Percentiles rank a stretch among this genome's conserved stretches.
Conservation (phyloP, 441 rosid genomes). For the Arabidopsis hybrid region DNA sequence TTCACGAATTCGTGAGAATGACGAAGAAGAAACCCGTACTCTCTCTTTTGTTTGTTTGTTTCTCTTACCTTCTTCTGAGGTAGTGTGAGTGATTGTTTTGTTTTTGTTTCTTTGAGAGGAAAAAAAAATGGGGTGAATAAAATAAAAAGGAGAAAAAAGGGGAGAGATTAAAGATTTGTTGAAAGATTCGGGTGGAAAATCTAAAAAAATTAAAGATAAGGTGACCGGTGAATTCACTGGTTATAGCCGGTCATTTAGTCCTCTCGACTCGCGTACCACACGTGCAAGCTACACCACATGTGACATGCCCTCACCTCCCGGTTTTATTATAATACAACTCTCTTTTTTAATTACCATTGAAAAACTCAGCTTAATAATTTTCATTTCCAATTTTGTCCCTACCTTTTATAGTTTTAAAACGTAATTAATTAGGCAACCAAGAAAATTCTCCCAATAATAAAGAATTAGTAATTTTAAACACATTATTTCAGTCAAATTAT, state of each 20-base stretch:
- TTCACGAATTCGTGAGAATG: constrained; percentile 39
- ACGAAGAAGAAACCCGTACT: constrained; percentile 43
- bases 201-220: constrained; percentile 40
- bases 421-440: too few relatives aligned
- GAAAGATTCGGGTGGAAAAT: constrained; percentile 34
- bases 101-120: constrained; percentile 15
- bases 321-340: constrained; percentile 26
- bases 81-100: constrained; percentile 50
- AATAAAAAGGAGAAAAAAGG: background rate
- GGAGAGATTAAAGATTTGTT: constrained; percentile 30
- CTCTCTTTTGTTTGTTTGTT: constrained; percentile 43
- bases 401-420: too few relatives aligned
- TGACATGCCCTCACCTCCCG: constrained; percentile 35
- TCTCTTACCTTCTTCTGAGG: constrained; percentile 37
- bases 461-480: too few relatives aligned
- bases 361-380: constrained; percentile 3
- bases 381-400: constrained; percentile 26
- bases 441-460: too few relatives aligned
- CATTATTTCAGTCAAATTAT: background rate
- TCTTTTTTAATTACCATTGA: constrained; percentile 14
- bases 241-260: constrained; percentile 52
- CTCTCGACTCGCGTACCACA: constrained; percentile 58
- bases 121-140: background rate
- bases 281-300: constrained; percentile 52
- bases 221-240: constrained; percentile 53